Percentiles rank a stretch among this genome's conserved stretches.
phyloP scores from a whole-genome alignment of 1,284 basidiomycete genomes.

The Athelia psychrophila region DNA sequence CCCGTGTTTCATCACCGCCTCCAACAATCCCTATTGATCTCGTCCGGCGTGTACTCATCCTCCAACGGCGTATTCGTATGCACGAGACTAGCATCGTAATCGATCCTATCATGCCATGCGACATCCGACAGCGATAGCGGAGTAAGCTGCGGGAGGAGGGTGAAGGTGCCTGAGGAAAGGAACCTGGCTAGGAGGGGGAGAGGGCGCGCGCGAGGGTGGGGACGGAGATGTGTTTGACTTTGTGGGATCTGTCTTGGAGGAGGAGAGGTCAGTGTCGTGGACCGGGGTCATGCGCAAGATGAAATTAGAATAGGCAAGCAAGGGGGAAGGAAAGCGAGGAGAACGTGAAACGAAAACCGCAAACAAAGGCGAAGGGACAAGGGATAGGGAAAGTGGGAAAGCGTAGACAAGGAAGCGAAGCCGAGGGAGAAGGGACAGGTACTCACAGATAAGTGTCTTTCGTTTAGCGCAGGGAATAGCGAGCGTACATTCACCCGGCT shows the following conservation, averaged over 20 bases:
- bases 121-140: slow-evolving; percentile 31
- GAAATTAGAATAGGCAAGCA: not conserved
- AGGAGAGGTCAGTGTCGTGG: too few relatives aligned
- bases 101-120: slow-evolving; percentile 38
- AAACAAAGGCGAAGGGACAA: too few relatives aligned
- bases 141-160: slow-evolving; percentile 21
- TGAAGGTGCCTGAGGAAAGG: slow-evolving; percentile 23
- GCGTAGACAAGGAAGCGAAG: too few relatives aligned
- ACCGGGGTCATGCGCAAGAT: too few relatives aligned
- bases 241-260: slow-evolving; percentile 33
- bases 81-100: slow-evolving; percentile 52
- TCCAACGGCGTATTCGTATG: slow-evolving; percentile 30
- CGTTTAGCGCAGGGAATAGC: slow-evolving; percentile 50
- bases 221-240: slow-evolving; percentile 29
- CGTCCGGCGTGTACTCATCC: slow-evolving; percentile 24
- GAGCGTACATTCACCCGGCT: slow-evolving; percentile 15
- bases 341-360: too few relatives aligned
- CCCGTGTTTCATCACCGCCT: slow-evolving; percentile 15
- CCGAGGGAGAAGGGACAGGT: too few relatives aligned
- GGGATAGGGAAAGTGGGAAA: too few relatives aligned
- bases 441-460: slow-evolving; percentile 45
- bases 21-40: slow-evolving; percentile 16
- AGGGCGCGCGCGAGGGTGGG: slow-evolving; percentile 26
- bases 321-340: too few relatives aligned
- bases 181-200: slow-evolving; percentile 27